These are phyloP conservation scores for Pueraria montana DNA, from an alignment of 306 rosid genomes.

Conservation along the genomic window DNA sequence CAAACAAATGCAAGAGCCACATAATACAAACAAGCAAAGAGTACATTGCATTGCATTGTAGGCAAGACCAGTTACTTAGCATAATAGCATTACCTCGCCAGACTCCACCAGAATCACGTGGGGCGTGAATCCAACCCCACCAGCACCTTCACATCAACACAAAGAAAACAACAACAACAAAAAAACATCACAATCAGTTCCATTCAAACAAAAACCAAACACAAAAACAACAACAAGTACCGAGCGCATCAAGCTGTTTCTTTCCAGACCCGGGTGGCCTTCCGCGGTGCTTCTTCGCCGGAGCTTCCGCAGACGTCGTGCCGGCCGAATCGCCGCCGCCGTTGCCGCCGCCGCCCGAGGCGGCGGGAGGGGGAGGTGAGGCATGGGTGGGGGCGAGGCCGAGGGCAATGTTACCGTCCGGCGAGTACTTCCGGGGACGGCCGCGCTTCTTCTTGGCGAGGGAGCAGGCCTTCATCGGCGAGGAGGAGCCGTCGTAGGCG, in stretches of 20 bases:
- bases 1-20: constrained; percentile 21
- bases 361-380: constrained; percentile 47
- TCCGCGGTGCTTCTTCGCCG: constrained; percentile 78
- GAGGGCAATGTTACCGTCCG: constrained; percentile 91
- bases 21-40: constrained; percentile 17
- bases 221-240: constrained; percentile 51
- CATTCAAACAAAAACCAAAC: constrained; percentile 12
- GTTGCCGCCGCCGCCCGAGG: constrained; percentile 11
- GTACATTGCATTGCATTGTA: not conserved
- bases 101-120: constrained; percentile 82
- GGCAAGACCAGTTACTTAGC: not conserved
- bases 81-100: constrained; percentile 75
- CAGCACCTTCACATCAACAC: constrained; percentile 63
- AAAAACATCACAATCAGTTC: constrained; percentile 37
- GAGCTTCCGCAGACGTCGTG: constrained; percentile 68
- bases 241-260: constrained; percentile 84
- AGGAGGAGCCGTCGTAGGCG: constrained; percentile 71
- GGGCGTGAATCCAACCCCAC: constrained; percentile 89
- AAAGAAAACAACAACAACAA: not conserved
- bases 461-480: constrained; percentile 59
- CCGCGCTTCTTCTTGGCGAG: constrained; percentile 90
- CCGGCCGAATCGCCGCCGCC: constrained; percentile 59
- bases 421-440: constrained; percentile 89
- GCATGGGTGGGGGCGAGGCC: constrained; percentile 71
- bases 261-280: constrained; percentile 93